A percentile compares a stretch with the other conserved stretches of the same genome.
phyloP scores from a whole-genome alignment of 352 stramenopile species.

The Globisporangium emineosum region DNA sequence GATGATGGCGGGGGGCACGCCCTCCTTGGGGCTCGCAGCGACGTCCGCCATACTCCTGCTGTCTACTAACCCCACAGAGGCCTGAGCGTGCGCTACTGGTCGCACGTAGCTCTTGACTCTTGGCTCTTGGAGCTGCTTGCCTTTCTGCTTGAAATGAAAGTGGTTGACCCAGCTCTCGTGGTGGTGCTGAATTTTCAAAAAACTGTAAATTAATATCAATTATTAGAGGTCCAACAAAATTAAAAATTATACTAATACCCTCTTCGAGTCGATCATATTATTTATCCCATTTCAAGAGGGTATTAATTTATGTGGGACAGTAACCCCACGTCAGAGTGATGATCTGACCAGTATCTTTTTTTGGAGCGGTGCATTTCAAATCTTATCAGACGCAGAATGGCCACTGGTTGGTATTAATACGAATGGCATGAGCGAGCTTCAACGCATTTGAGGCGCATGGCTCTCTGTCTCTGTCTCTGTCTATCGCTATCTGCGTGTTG shows the following conservation, averaged over 20 bases:
- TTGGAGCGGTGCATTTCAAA: neutral
- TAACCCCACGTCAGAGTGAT: neutral
- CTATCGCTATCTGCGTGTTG: too few species aligned
- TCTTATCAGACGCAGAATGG: constrained; percentile 4
- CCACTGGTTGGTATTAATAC: constrained; percentile 10
- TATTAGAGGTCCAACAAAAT: constrained; percentile 2
- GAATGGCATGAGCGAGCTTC: neutral
- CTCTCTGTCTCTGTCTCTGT: neutral
- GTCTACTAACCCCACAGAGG: neutral
- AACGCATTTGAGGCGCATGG: neutral
- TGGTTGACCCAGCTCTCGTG: neutral
- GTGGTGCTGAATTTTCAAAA: neutral
- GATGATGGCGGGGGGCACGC: constrained; percentile 6
- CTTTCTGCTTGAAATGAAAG: constrained; percentile 1
- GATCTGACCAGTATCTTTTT: constrained; percentile 7
- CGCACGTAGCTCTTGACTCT: constrained; percentile 1
- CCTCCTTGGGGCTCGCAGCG: constrained; percentile 5
- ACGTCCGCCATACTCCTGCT: constrained; percentile 16
- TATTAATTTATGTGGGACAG: neutral
- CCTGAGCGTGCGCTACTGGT: neutral
- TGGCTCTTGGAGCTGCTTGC: neutral
- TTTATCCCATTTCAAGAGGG: neutral
- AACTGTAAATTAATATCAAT: neutral
- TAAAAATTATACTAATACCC: too few species aligned
- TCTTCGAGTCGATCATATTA: too few species aligned